Conservation (phyloP, 805 yeast genomes). For the Wickerhamiella azyma region DNA sequence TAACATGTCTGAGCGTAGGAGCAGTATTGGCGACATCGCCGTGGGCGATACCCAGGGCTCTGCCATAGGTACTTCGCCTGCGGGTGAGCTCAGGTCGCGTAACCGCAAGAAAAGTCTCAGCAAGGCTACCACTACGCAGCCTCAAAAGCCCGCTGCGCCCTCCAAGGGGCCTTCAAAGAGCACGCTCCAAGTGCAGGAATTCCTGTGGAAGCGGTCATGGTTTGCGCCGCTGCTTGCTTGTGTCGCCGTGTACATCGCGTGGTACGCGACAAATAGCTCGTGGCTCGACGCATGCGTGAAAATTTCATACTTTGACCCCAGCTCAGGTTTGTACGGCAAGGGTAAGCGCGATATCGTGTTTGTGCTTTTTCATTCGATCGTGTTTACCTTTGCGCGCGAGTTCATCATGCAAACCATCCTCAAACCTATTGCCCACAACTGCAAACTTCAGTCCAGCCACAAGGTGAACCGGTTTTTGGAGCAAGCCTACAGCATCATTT, state of each 20-base stretch:
- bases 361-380: slow-evolving; percentile 65
- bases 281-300: slow-evolving; percentile 16
- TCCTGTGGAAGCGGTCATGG: slow-evolving; percentile 14
- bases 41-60: slow-evolving; percentile 22
- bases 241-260: slow-evolving; percentile 9
- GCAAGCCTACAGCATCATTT: slow-evolving; percentile 73
- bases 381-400: slow-evolving; percentile 84
- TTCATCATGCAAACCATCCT: slow-evolving; percentile 74
- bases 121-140: background rate
- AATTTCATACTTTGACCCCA: slow-evolving; percentile 28
- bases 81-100: slow-evolving; percentile 13
- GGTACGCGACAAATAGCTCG: slow-evolving; percentile 12
- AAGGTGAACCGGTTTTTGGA: slow-evolving; percentile 79
- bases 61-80: slow-evolving; percentile 14
- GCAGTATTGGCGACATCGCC: slow-evolving; percentile 17
- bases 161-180: background rate
- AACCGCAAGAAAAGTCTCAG: slow-evolving; percentile 5
- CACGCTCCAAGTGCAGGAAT: slow-evolving; percentile 1
- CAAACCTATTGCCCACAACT: slow-evolving; percentile 49
- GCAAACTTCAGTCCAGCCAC: slow-evolving; percentile 38
- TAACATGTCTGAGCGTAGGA: background rate
- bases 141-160: background rate
- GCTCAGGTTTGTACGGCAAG: slow-evolving; percentile 58
- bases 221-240: slow-evolving; percentile 15
- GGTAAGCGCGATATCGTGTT: slow-evolving; percentile 74